A percentile compares a stretch with the other conserved stretches of the same genome.
Evolutionary conservation across 1,284 basidiomycete genomes (phyloP).

Genomic region (Leccinum ponderosum): DNA sequence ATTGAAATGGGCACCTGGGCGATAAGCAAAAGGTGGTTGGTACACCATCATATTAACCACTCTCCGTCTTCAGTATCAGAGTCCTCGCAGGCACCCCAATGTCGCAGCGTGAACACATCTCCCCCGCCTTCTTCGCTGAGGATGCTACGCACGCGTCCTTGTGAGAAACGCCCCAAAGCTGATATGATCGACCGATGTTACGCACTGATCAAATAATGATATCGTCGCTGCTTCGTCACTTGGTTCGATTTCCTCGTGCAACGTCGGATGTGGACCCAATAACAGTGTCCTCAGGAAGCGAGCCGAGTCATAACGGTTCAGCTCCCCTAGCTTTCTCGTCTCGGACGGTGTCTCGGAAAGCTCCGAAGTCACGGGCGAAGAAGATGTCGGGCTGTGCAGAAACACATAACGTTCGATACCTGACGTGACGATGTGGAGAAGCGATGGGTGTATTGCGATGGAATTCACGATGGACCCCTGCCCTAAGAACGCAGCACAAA

Average conservation of each 20-base stretch:
- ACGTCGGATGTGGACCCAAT: conserved; percentile 24
- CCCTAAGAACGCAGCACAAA: conserved; percentile 38
- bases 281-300: conserved; percentile 38
- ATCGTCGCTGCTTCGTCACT: conserved; percentile 42
- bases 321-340: conserved; percentile 45
- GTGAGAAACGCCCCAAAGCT: conserved; percentile 5
- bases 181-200: conserved; percentile 14
- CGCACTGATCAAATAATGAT: conserved; percentile 53
- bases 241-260: conserved; percentile 33
- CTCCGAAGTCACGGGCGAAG: conserved; percentile 47
- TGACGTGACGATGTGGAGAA: conserved; percentile 63
- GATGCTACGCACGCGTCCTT: conserved; percentile 35
- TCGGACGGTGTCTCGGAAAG: conserved; percentile 44
- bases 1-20: background rate
- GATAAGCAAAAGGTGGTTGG: background rate
- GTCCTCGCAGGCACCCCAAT: conserved; percentile 32
- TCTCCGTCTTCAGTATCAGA: conserved; percentile 26
- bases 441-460: conserved; percentile 67
- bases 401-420: conserved; percentile 71
- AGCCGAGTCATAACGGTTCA: conserved; percentile 32
- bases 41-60: conserved; percentile 23
- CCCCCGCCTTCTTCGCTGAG: conserved; percentile 47
- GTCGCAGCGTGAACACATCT: conserved; percentile 49
- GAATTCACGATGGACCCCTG: conserved; percentile 78
- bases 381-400: conserved; percentile 63